Evolutionary conservation across 768 basidiomycete species (phyloP).

Genomic region (Nidularia pulvinata): DNA sequence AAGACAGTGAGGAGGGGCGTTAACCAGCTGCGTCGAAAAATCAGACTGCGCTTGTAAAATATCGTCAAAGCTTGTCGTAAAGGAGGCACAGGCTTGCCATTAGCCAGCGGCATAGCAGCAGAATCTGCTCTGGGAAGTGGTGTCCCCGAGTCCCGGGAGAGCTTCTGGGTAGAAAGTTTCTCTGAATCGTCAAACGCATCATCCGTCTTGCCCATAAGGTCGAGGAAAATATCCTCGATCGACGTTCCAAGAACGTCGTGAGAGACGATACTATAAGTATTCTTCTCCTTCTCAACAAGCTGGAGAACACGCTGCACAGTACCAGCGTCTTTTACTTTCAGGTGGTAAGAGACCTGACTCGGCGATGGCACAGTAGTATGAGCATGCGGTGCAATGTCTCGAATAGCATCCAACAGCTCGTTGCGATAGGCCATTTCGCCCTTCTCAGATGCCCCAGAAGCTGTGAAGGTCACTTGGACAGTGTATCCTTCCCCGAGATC

Average conservation of each 20-base stretch:
- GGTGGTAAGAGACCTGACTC: conserved; percentile 47
- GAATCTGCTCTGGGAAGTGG: conserved; percentile 11
- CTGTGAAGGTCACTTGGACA: conserved; percentile 47
- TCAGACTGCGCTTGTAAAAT: conserved; percentile 52
- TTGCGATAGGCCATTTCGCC: conserved; percentile 15
- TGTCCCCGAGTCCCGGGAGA: conserved; percentile 11
- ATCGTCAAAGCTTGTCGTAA: conserved; percentile 71
- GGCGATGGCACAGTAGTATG: conserved; percentile 41
- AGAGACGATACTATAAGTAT: conserved; percentile 35
- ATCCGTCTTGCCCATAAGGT: conserved; percentile 56
- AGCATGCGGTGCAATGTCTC: conserved; percentile 40
- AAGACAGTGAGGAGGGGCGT: conserved; percentile 53
- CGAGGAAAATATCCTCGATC: conserved; percentile 82
- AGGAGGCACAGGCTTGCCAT: conserved; percentile 53
- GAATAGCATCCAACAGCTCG: conserved; percentile 40
- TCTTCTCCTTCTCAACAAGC: conserved; percentile 45
- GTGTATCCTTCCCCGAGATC: conserved; percentile 58
- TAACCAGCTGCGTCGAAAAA: conserved; percentile 70
- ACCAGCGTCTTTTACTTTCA: conserved; percentile 57
- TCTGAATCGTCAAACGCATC: conserved; percentile 10
- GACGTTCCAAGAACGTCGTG: conserved; percentile 75
- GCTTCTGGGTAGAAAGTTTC: conserved; percentile 9
- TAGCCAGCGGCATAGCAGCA: conserved; percentile 37
- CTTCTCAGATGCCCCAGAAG: conserved; percentile 19
- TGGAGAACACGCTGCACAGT: conserved; percentile 57